Evolutionary conservation across 139 green algal genomes (phyloP).

Genomic region (Astrephomene gubernaculifera): DNA sequence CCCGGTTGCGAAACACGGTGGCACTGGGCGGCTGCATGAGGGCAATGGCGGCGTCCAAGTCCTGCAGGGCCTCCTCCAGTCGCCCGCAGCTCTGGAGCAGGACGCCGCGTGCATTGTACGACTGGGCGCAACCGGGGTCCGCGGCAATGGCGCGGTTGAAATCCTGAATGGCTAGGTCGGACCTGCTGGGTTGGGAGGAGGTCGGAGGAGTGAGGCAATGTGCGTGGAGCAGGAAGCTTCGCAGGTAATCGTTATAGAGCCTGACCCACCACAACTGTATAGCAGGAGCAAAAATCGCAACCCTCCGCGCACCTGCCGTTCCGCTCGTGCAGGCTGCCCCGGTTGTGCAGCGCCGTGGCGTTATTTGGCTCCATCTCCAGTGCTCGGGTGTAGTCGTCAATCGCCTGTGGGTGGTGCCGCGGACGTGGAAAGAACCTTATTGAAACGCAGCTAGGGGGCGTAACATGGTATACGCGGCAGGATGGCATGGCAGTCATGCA

Average conservation of each 20-base stretch:
- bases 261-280: too few relatives aligned
- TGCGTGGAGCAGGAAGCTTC: neutral
- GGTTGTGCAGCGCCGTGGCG: constrained; percentile 81
- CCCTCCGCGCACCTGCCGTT: constrained; percentile 67
- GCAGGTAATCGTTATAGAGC: too few relatives aligned
- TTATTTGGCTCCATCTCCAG: constrained; percentile 82
- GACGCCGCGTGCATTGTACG: constrained; percentile 49
- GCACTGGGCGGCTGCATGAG: constrained; percentile 51
- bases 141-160: constrained; percentile 51
- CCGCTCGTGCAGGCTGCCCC: constrained; percentile 77
- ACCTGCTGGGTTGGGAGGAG: constrained; percentile 1
- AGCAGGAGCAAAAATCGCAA: too few relatives aligned
- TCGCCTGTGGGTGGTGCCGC: constrained; percentile 63
- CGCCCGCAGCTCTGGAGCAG: constrained; percentile 41
- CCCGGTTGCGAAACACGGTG: constrained; percentile 64
- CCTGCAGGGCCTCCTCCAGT: constrained; percentile 64
- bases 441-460: too few relatives aligned
- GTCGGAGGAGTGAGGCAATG: neutral
- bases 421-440: too few relatives aligned
- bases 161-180: constrained; percentile 43
- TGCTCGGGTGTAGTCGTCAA: constrained; percentile 79
- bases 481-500: too few relatives aligned
- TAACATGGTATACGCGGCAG: too few relatives aligned
- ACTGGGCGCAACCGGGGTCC: constrained; percentile 49
- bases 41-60: constrained; percentile 67